These are phyloP conservation scores for Cladorrhinum sp. DNA, from an alignment of 2,329 filamentous ascomycete species.

Conservation along the genomic window DNA sequence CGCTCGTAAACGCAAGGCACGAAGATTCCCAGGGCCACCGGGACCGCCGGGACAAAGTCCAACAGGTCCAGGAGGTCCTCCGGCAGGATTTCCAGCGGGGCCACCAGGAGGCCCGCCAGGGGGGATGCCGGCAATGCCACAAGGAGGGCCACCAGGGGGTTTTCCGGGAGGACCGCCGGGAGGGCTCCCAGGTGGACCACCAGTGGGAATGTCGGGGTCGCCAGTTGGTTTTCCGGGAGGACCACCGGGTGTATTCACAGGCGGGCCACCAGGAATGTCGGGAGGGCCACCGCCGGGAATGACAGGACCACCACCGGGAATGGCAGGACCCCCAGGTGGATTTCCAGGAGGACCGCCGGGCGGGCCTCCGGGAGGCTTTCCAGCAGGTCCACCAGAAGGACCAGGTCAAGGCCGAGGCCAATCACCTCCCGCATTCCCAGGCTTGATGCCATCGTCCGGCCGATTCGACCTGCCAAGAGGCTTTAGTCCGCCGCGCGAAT, in stretches of 20 bases:
- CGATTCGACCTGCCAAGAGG: slow-evolving; percentile 51
- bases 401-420: slow-evolving; percentile 35
- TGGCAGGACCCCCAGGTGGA: not conserved
- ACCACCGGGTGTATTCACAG: not conserved
- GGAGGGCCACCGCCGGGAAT: slow-evolving; percentile 2
- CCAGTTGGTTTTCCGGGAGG: not conserved
- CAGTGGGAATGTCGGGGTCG: too few relatives aligned
- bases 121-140: slow-evolving; percentile 25
- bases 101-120: not conserved
- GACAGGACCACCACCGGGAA: slow-evolving; percentile 14
- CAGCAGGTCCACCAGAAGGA: slow-evolving; percentile 43
- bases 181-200: not conserved
- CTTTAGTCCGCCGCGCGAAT: slow-evolving; percentile 48
- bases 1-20: slow-evolving; percentile 68
- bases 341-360: slow-evolving; percentile 18
- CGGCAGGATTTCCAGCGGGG: not conserved
- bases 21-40: slow-evolving; percentile 37
- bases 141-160: not conserved
- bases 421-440: slow-evolving; percentile 49
- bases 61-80: not conserved
- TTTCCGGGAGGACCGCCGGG: slow-evolving; percentile 25
- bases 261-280: slow-evolving; percentile 2
- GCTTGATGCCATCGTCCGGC: slow-evolving; percentile 53
- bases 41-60: slow-evolving; percentile 3
- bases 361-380: not conserved